Base-by-base conservation (phyloP, 371 early-diverging fungal species). In the Nematocida minor region DNA sequence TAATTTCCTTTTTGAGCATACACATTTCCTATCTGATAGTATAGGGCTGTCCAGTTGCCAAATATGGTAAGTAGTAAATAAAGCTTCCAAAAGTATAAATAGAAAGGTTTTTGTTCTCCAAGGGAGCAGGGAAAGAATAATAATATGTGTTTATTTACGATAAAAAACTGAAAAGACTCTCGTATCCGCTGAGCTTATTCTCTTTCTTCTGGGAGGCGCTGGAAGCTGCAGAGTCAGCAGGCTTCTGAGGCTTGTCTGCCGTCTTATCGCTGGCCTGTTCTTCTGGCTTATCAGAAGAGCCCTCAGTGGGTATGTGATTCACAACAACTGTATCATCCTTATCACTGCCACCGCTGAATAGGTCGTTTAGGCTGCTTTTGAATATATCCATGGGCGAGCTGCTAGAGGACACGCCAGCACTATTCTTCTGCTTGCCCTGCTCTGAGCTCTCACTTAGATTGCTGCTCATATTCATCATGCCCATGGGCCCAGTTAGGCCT, bases 71-170 rank as follows among this genome's bases (percentile, higher is more conserved):
- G n/a, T n/a, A n/a, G n/a, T n/a, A n/a, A n/a, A n/a, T n/a, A n/a
- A n/a, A n/a, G n/a, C n/a, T n/a, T n/a, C n/a, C n/a, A n/a, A n/a
- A n/a, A n/a, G n/a, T n/a, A n/a, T n/a, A n/a, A n/a, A n/a, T n/a
- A n/a, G n/a, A n/a, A n/a, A n/a, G n/a, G n/a, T n/a, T n/a, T n/a
- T n/a, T n/a, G n/a, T n/a, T n/a, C n/a, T n/a, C n/a, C n/a, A n/a
- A n/a, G n/a, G n/a, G n/a, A n/a, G n/a, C n/a, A n/a, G n/a, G n/a
- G n/a, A n/a, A n/a, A n/a, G n/a, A n/a, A n/a, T n/a, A n/a, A n/a
- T n/a, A n/a, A n/a, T n/a, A n/a, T 44, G n/a, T 44, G 22, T 57
- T 57, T 57, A 57, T 57, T 57, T 57, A 57, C 34, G 57, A 57
- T 57, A 57, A 57, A 6, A 57, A 36, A 38, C 27, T 57, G 36